phyloP scores from a whole-genome alignment of 108 stramenopile genomes.

The Pseudonitzschia pungens region DNA sequence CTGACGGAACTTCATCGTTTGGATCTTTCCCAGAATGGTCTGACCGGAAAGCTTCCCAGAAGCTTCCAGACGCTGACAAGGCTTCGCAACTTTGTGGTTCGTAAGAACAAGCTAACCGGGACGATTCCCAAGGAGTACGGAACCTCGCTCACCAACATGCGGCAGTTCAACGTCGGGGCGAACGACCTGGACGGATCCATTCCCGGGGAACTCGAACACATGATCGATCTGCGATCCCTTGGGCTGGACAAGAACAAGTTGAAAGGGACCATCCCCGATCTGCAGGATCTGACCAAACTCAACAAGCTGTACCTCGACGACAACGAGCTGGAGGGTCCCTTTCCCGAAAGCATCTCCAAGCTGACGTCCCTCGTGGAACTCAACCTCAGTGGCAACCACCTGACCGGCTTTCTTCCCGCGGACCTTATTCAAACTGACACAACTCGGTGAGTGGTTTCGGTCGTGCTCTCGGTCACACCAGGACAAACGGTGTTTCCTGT shows the following conservation, averaged over 20 bases:
- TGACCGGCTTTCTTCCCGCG: conserved; percentile 42
- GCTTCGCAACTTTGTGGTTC: conserved; percentile 19
- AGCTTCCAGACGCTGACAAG: conserved; percentile 10
- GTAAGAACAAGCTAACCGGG: conserved; percentile 27
- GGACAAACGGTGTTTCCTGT: too few relatives aligned
- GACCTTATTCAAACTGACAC: conserved; percentile 36
- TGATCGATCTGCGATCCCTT: conserved; percentile 12
- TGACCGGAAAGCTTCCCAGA: conserved; percentile 34
- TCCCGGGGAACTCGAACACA: conserved; percentile 29
- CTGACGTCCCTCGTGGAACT: conserved; percentile 37
- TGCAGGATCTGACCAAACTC: conserved; percentile 1
- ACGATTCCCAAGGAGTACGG: conserved; percentile 34
- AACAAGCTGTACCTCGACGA: conserved; percentile 17
- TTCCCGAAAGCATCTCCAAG: conserved; percentile 29
- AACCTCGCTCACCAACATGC: conserved; percentile 19
- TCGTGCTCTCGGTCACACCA: too few relatives aligned
- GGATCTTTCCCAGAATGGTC: conserved; percentile 22
- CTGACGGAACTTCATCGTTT: conserved; percentile 14
- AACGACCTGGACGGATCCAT: conserved; percentile 45
- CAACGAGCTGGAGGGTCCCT: conserved; percentile 29
- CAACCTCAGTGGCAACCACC: conserved; percentile 29
- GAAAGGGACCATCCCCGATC: conserved; percentile 17
- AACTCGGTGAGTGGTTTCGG: conserved; percentile 30
- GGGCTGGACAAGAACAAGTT: conserved; percentile 26
- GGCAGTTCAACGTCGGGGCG: conserved; percentile 35